A percentile compares a stretch with the other conserved stretches of the same genome.
phyloP scores from a whole-genome alignment of 1,139 yeast species.

The Taiozyma onychis region DNA sequence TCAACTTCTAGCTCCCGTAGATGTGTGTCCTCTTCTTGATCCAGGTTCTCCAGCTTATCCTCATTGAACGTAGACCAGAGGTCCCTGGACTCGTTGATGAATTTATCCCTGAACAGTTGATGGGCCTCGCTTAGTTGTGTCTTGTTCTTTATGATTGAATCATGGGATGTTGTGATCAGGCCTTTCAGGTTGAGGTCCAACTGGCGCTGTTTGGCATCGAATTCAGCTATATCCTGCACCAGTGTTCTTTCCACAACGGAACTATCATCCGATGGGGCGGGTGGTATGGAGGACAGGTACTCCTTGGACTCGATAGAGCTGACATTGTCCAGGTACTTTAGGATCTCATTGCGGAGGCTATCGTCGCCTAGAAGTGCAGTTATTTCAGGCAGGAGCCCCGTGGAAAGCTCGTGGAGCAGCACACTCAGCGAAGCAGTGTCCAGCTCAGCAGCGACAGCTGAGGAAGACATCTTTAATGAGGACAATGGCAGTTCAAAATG shows the following conservation, averaged over 20 bases:
- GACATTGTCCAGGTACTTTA: slow-evolving; percentile 15
- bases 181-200: slow-evolving; percentile 32
- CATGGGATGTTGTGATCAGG: slow-evolving; percentile 28
- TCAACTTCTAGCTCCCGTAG: slow-evolving; percentile 17
- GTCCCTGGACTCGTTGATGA: slow-evolving; percentile 27
- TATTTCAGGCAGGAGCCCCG: slow-evolving; percentile 10
- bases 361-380: slow-evolving; percentile 9
- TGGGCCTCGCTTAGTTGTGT: slow-evolving; percentile 25
- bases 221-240: slow-evolving; percentile 43
- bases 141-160: slow-evolving; percentile 29
- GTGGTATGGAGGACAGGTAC: slow-evolving; percentile 22
- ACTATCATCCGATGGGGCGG: slow-evolving; percentile 18
- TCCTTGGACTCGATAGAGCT: slow-evolving; percentile 21
- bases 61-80: slow-evolving; percentile 31
- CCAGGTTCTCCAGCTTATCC: slow-evolving; percentile 16
- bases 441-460: no score
- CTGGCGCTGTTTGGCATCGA: slow-evolving; percentile 35
- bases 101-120: slow-evolving; percentile 25
- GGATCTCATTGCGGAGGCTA: slow-evolving; percentile 11
- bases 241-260: slow-evolving; percentile 18
- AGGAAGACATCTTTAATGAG: background rate
- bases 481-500: background rate
- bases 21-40: slow-evolving; percentile 13
- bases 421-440: slow-evolving; percentile 5
- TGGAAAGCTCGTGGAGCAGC: slow-evolving; percentile 16